Percentiles rank a stretch among this genome's conserved stretches.
Evolutionary conservation across 2,329 filamentous ascomycete species (phyloP).

Genomic region (Epichloe elymi): DNA sequence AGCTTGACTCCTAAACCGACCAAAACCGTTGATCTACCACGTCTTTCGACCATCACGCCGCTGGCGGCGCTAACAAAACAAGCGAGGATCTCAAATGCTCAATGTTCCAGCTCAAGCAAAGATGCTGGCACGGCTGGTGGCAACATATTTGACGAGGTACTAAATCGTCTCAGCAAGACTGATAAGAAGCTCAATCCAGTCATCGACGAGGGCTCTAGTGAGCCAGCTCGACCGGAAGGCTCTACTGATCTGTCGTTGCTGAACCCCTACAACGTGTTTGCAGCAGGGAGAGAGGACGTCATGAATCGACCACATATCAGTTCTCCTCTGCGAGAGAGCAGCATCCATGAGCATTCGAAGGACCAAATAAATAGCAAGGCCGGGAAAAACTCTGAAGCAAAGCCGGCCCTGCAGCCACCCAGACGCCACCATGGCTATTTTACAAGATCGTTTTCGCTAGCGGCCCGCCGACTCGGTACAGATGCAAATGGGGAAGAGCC

Average conservation of each 20-base stretch:
- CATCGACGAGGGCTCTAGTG: background rate
- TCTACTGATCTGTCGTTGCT: slow-evolving; percentile 5
- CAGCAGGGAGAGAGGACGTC: slow-evolving; percentile 4
- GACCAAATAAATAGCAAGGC: background rate
- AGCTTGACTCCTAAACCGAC: background rate
- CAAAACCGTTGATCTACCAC: slow-evolving; percentile 1
- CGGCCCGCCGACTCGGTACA: background rate
- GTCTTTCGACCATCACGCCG: slow-evolving; percentile 16
- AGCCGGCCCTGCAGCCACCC: background rate
- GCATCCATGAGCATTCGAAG: slow-evolving; percentile 3
- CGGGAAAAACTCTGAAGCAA: background rate
- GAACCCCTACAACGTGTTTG: slow-evolving; percentile 14
- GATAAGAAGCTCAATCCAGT: background rate
- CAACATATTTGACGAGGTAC: slow-evolving; percentile 6
- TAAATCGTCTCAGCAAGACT: slow-evolving; percentile 1
- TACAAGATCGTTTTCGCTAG: slow-evolving; percentile 4
- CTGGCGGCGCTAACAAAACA: slow-evolving; percentile 1
- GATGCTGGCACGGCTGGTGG: background rate
- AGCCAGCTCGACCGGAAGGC: background rate
- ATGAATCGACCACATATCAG: slow-evolving; percentile 13
- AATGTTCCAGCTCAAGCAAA: background rate
- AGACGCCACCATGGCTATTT: slow-evolving; percentile 2
- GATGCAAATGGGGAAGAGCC: background rate
- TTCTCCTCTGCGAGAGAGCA: slow-evolving; percentile 15
- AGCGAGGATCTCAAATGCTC: slow-evolving; percentile 5